These are phyloP conservation scores for Phytophthora kernoviae DNA, from an alignment of 352 stramenopile genomes.

Conservation along the genomic window DNA sequence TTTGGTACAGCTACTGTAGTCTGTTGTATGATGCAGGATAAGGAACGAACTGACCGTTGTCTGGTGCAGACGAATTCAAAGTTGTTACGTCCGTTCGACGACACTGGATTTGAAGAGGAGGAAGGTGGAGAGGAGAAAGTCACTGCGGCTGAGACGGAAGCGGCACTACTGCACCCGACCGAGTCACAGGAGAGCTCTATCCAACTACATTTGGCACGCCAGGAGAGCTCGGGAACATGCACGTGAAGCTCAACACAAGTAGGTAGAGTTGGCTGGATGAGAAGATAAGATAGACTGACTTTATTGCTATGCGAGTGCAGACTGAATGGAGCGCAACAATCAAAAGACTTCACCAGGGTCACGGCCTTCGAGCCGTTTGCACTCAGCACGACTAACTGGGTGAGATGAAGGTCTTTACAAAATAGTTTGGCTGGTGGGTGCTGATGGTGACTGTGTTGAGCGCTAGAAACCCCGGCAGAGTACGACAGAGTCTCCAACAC, in stretches of 20 bases:
- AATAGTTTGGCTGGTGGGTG: background rate
- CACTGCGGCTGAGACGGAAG: conserved; percentile 12
- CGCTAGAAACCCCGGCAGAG: conserved; percentile 30
- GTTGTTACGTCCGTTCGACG: conserved; percentile 8
- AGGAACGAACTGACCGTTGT: too few species aligned
- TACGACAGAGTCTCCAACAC: conserved; percentile 22
- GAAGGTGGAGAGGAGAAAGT: conserved; percentile 2
- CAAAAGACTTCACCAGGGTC: conserved; percentile 64
- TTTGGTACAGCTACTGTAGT: background rate
- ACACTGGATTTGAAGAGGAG: conserved; percentile 12
- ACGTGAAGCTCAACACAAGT: conserved; percentile 51
- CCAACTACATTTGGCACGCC: conserved; percentile 54
- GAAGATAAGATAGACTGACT: background rate
- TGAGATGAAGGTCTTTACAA: conserved; percentile 3
- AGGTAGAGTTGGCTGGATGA: background rate
- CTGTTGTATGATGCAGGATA: background rate
- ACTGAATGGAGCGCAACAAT: conserved; percentile 25
- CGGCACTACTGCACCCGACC: conserved; percentile 43
- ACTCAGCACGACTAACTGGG: conserved; percentile 68
- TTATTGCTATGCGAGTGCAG: conserved; percentile 18
- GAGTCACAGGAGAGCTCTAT: conserved; percentile 70
- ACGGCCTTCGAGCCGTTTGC: conserved; percentile 60
- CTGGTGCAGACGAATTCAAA: conserved; percentile 15
- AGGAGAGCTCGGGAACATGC: conserved; percentile 54
- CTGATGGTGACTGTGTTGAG: background rate